Evolutionary conservation across 2,329 filamentous ascomycete species (phyloP), one percentile per base, ranked within the genome.

Genomic region (Pseudocercospora macadamiae): DNA sequence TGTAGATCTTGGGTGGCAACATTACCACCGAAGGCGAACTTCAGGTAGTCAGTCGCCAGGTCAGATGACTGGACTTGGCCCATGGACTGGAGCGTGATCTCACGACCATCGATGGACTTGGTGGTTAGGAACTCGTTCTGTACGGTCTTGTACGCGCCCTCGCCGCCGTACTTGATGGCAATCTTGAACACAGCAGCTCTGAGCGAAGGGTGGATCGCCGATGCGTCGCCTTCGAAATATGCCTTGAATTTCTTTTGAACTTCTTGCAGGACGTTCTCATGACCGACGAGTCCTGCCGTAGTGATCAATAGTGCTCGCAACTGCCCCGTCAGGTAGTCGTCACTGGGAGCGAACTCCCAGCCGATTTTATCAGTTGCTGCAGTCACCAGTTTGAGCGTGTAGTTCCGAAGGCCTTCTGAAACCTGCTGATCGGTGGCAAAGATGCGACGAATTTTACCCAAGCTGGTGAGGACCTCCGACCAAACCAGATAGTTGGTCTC

Each of bases 401-500:
- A 96, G 53, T 86, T 87, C 73, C 90, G 88, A 62, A 99, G 78
- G 0, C 86, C 91, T 51, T 84, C 81, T 68, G 87, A 86, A 62
- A 95, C 84, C 51, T 84, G 78, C 55, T 89, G 84, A 63, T 95
- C 89, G 47, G 89, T 87, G 19, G 87, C 84, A 71, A 97, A 97
- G 54, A 96, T 86, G n/a, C 89, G 89, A 73, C 91, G 91, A 60
- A 97, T 83, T 54, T 87, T 87, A 55, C 80, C 83, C 23, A 97
- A 78, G 3, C 90, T 90, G 64, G 88, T 86, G 6, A 96, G 81
- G 28, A 96, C 87, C 73, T 96, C 91, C 57, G 86, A 87, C 89
- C 95, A 96, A 4, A 97, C 93, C 16, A 96, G 83, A 69, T 92
- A 93, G 74, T 93, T 91, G 1, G 83, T 83, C 77, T 99, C 95